Evolutionary conservation across 2,329 filamentous ascomycete species (phyloP).

Genomic region (Colletotrichum ledebouriae): DNA sequence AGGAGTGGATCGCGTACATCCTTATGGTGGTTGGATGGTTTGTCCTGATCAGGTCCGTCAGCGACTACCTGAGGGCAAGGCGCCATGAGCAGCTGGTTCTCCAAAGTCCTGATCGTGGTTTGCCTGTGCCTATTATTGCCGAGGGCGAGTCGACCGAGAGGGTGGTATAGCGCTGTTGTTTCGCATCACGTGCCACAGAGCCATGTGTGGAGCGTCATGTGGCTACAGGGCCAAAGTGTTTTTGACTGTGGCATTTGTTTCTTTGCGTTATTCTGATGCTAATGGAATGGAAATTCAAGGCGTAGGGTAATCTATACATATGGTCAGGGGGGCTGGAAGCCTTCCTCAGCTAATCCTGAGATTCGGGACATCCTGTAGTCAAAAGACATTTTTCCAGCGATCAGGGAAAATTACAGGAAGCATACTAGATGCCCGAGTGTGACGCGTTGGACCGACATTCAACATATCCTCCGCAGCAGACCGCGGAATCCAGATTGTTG

Average conservation of each 20-base stretch:
- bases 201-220: background rate
- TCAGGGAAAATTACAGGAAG: too few species aligned
- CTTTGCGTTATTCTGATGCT: conserved; percentile 26
- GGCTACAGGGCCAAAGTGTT: conserved; percentile 6
- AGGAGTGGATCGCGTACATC: conserved; percentile 91
- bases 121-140: conserved; percentile 88
- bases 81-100: conserved; percentile 93
- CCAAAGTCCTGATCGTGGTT: conserved; percentile 90
- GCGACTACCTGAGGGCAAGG: conserved; percentile 88
- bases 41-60: conserved; percentile 92
- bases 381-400: too few species aligned
- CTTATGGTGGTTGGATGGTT: conserved; percentile 99
- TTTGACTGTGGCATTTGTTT: conserved; percentile 23
- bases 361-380: background rate
- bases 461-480: too few species aligned
- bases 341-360: conserved; percentile 29
- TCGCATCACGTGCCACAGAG: background rate
- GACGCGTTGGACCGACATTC: too few species aligned
- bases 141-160: conserved; percentile 85
- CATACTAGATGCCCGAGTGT: too few species aligned
- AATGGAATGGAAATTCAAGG: conserved; percentile 26
- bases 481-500: too few species aligned
- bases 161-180: conserved; percentile 68
- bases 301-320: conserved; percentile 39
- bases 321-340: conserved; percentile 18